phyloP scores from a whole-genome alignment of 257 asterid genomes.

The Rauvolfia tetraphylla region DNA sequence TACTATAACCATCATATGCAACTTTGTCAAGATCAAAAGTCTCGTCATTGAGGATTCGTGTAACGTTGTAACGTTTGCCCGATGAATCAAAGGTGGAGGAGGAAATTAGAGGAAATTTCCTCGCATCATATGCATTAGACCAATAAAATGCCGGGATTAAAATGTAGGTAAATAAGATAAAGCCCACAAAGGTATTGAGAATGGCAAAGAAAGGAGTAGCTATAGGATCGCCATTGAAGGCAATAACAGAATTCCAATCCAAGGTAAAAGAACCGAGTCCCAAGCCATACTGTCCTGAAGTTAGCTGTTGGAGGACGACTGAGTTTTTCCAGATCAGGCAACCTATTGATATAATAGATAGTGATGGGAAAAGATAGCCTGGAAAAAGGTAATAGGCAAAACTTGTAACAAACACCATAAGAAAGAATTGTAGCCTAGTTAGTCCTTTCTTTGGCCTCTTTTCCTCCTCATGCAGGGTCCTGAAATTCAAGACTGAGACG shows the following conservation, averaged over 20 bases:
- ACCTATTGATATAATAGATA: constrained; percentile 18
- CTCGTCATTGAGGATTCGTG: constrained; percentile 36
- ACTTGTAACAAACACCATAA: constrained; percentile 37
- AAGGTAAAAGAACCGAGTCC: constrained; percentile 22
- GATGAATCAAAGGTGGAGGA: constrained; percentile 33
- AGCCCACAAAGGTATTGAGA: constrained; percentile 11
- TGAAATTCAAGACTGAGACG: neutral
- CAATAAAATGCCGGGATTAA: constrained; percentile 41
- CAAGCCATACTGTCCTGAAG: constrained; percentile 21
- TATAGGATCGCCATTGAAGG: constrained; percentile 17
- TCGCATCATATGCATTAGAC: constrained; percentile 41
- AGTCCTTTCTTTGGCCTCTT: constrained; percentile 44
- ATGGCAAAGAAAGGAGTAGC: constrained; percentile 19
- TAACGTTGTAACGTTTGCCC: constrained; percentile 34
- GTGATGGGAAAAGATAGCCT: constrained; percentile 17
- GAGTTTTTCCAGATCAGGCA: constrained; percentile 20
- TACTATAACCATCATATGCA: constrained; percentile 44
- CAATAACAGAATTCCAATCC: constrained; percentile 22
- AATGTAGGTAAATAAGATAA: neutral
- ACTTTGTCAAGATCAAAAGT: constrained; percentile 33
- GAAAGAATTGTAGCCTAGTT: constrained; percentile 57
- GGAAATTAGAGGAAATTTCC: constrained; percentile 50
- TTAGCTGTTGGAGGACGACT: constrained; percentile 15
- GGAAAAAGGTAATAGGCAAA: constrained; percentile 46
- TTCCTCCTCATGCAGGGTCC: constrained; percentile 63